phyloP scores from a whole-genome alignment of 1,284 basidiomycete genomes.

The Retiboletus flavoniger region DNA sequence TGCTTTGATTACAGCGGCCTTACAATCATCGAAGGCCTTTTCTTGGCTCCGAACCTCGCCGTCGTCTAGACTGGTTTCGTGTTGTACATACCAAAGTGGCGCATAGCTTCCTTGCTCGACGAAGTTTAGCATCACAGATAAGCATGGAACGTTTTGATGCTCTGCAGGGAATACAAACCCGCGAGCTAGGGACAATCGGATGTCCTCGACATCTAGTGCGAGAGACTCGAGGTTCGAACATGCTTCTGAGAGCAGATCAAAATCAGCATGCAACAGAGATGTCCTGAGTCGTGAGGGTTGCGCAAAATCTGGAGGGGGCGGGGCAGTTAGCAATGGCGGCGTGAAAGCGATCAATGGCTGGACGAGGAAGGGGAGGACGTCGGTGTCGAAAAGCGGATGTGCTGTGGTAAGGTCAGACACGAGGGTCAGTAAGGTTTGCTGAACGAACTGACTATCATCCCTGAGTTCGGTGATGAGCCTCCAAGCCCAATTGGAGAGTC shows the following conservation, averaged over 20 bases:
- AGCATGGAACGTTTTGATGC: constrained; percentile 55
- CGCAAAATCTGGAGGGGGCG: constrained; percentile 41
- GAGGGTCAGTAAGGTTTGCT: background rate
- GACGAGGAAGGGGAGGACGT: constrained; percentile 62
- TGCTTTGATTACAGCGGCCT: constrained; percentile 79
- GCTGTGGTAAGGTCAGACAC: constrained; percentile 35
- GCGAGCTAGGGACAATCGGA: constrained; percentile 69
- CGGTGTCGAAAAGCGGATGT: constrained; percentile 56
- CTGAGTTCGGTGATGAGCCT: constrained; percentile 65
- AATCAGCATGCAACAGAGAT: constrained; percentile 62
- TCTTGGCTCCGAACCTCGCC: constrained; percentile 53
- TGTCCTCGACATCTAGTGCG: constrained; percentile 70
- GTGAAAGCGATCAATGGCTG: constrained; percentile 57
- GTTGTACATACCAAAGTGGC: constrained; percentile 53
- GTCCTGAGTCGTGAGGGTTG: constrained; percentile 45
- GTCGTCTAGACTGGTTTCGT: constrained; percentile 39
- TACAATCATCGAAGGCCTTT: constrained; percentile 77
- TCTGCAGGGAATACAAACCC: constrained; percentile 58
- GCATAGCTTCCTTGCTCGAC: constrained; percentile 69
- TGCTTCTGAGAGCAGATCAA: constrained; percentile 68
- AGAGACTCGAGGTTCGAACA: constrained; percentile 75
- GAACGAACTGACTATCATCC: constrained; percentile 50
- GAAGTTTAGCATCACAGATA: constrained; percentile 66
- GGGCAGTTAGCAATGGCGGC: constrained; percentile 46
- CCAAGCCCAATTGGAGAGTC: constrained; percentile 75